Conservation (phyloP, 2,329 filamentous ascomycete species). For the Blumeria hordei region DNA sequence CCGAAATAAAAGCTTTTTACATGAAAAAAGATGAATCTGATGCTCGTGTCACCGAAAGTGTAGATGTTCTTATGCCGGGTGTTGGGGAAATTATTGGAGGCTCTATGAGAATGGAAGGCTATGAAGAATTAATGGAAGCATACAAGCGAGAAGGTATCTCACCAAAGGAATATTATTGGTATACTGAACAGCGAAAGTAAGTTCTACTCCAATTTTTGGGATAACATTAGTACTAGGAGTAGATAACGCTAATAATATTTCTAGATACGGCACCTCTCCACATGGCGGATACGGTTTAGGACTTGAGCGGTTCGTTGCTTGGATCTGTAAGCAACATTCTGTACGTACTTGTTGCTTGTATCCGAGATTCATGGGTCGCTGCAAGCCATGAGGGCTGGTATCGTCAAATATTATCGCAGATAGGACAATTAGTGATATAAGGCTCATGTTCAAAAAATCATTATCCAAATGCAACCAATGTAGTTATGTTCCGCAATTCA, state of each 20-base stretch:
- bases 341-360: constrained; percentile 49
- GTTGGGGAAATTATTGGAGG: constrained; percentile 95
- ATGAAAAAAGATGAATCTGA: constrained; percentile 78
- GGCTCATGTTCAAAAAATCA: too few relatives aligned
- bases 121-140: constrained; percentile 68
- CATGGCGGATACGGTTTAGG: constrained; percentile 70
- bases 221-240: neutral
- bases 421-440: too few relatives aligned
- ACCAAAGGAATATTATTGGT: constrained; percentile 85
- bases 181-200: constrained; percentile 79
- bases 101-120: constrained; percentile 85
- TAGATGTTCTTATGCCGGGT: constrained; percentile 69
- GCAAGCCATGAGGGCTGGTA: constrained; percentile 33
- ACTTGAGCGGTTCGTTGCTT: constrained; percentile 51
- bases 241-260: neutral
- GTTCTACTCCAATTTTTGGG: constrained; percentile 15
- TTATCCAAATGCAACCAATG: too few relatives aligned
- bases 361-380: constrained; percentile 57
- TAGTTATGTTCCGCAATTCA: too few relatives aligned
- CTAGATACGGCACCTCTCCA: constrained; percentile 67
- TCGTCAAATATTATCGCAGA: too few relatives aligned
- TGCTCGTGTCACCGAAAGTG: constrained; percentile 67
- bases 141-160: constrained; percentile 75
- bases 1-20: constrained; percentile 97
- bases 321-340: constrained; percentile 38